Evolutionary conservation across 2,329 filamentous ascomycete species (phyloP).

Genomic region (Zymoseptoria crescenta): DNA sequence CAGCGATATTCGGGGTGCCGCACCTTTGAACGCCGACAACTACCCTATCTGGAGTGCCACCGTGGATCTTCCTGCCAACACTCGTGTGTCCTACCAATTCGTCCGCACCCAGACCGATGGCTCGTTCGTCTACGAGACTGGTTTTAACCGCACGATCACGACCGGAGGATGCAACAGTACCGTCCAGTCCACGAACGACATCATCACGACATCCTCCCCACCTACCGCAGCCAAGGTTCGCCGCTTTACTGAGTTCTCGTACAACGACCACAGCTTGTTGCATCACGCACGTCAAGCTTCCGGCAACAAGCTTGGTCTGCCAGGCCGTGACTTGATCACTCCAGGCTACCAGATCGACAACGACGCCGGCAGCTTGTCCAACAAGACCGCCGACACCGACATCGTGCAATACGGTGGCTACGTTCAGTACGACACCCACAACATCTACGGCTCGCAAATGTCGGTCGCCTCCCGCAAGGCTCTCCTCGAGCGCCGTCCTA

Average conservation of each 20-base stretch:
- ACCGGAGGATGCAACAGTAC: constrained; percentile 27
- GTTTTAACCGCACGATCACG: constrained; percentile 25
- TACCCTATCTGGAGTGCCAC: constrained; percentile 30
- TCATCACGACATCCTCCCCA: constrained; percentile 26
- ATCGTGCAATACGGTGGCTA: constrained; percentile 60
- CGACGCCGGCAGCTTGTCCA: constrained; percentile 41
- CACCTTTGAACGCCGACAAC: constrained; percentile 23
- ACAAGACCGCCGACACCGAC: constrained; percentile 54
- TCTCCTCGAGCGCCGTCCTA: constrained; percentile 58
- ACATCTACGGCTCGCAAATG: constrained; percentile 72
- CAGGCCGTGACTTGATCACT: constrained; percentile 54
- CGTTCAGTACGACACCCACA: constrained; percentile 67
- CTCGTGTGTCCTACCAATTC: constrained; percentile 26
- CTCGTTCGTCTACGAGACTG: constrained; percentile 25
- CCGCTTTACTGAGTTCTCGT: constrained; percentile 10
- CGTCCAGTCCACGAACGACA: constrained; percentile 17
- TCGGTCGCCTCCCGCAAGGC: constrained; percentile 55
- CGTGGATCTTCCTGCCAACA: constrained; percentile 28
- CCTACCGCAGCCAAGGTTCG: constrained; percentile 20
- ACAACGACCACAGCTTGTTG: constrained; percentile 8
- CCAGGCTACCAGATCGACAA: constrained; percentile 61
- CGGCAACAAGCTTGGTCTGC: constrained; percentile 43
- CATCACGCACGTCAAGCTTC: constrained; percentile 15
- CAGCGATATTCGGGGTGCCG: constrained; percentile 21
- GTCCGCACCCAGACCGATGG: constrained; percentile 27